Evolutionary conservation across 202 grass and related monocot genomes (phyloP).

Genomic region (Panicum virgatum): DNA sequence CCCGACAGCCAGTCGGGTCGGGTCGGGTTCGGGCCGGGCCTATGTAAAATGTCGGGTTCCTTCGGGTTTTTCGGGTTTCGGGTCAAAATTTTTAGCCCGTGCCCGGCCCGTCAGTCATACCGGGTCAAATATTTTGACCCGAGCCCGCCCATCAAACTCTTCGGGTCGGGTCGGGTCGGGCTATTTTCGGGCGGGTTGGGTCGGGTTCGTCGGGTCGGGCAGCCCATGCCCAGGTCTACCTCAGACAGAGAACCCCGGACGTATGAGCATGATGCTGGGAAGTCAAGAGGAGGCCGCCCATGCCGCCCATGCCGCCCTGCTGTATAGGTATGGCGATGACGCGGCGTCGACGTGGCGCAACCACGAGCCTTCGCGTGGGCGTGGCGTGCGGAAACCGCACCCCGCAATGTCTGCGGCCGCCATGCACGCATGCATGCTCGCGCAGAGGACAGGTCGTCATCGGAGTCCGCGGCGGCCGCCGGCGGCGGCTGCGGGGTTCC

Average conservation of each 20-base stretch:
- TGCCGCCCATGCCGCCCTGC: background rate
- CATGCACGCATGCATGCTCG: background rate
- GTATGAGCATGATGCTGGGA: background rate
- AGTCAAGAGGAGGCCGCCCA: background rate
- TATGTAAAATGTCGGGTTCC: too few species aligned
- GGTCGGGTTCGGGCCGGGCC: too few species aligned
- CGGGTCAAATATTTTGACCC: too few species aligned
- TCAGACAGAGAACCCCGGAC: background rate
- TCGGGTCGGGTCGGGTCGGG: too few species aligned
- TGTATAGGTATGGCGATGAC: conserved; percentile 7
- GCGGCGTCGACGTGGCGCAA: background rate
- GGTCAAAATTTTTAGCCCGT: too few species aligned
- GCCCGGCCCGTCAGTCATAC: too few species aligned
- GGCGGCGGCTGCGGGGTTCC: background rate
- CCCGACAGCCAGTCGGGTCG: too few species aligned
- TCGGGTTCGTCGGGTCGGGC: too few species aligned
- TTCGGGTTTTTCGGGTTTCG: too few species aligned
- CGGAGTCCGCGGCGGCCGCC: background rate
- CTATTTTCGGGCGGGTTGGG: too few species aligned
- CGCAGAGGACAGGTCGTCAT: background rate
- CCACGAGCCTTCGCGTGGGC: background rate
- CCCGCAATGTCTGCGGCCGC: background rate
- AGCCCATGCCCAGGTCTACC: too few species aligned
- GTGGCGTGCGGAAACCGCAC: background rate
- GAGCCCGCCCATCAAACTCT: too few species aligned